Percentiles rank a stretch among this genome's conserved stretches.
These are phyloP conservation scores for Phycomyces nitens DNA, from an alignment of 192 early-diverging fungal species.

Conservation along the genomic window DNA sequence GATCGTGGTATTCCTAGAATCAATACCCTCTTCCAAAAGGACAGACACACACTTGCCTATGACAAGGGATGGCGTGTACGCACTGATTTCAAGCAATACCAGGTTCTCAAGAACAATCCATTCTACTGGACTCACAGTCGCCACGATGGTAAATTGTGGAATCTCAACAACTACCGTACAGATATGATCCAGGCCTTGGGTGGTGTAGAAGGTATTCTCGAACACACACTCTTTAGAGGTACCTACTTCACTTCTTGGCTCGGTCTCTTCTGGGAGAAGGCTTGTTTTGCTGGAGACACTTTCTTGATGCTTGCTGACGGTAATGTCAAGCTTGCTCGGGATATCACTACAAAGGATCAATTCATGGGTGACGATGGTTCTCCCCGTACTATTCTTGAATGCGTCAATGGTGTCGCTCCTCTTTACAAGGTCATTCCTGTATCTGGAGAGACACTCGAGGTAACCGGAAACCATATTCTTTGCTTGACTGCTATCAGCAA, in stretches of 20 bases:
- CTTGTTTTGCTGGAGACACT: constrained; percentile 20
- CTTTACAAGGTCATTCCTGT: constrained; percentile 26
- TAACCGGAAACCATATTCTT: constrained; percentile 39
- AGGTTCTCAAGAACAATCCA: constrained; percentile 92
- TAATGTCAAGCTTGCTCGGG: constrained; percentile 24
- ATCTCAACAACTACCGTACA: constrained; percentile 95
- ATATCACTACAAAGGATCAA: constrained; percentile 34
- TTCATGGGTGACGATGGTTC: constrained; percentile 49
- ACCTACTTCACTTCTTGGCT: constrained; percentile 99
- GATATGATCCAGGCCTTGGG: constrained; percentile 99
- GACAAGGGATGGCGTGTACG: constrained; percentile 99
- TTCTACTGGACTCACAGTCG: constrained; percentile 91
- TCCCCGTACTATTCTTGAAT: constrained; percentile 34
- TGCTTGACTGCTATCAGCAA: constrained; percentile 22
- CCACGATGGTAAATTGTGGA: constrained; percentile 45
- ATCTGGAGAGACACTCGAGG: constrained; percentile 18
- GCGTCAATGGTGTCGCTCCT: constrained; percentile 30
- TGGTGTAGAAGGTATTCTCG: constrained; percentile 97
- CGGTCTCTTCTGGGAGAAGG: constrained; percentile 96
- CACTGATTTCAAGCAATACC: constrained; percentile 97
- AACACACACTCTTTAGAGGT: constrained; percentile 97
- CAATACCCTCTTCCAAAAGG: constrained; percentile 98
- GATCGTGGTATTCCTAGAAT: constrained; percentile 98
- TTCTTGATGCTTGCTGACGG: constrained; percentile 36
- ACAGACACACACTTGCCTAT: constrained; percentile 97